Base-by-base conservation (phyloP, 2,329 filamentous ascomycete genomes). In the Fusarium staphyleae region DNA sequence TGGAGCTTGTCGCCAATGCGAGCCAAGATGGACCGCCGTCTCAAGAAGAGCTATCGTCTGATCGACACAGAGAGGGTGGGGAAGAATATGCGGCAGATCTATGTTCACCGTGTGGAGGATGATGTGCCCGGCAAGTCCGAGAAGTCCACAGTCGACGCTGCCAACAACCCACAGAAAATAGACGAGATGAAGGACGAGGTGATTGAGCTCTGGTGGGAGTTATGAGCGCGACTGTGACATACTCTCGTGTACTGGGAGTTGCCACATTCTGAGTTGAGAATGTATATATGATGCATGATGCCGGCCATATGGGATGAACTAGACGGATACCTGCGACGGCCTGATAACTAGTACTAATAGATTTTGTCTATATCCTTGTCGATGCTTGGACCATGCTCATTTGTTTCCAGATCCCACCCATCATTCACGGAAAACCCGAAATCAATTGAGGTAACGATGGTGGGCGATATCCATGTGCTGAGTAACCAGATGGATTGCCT, bases 1-100 rank as follows among this genome's bases (percentile, higher is more conserved):
- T 81, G 79, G 59, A 80, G 78, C 47, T 72, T 86, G 28, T 82
- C 81, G 1, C 82, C 82, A 0, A 72, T 85, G 48, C 74, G 79
- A 36, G 59, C 65, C 8, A 69, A 65, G 35, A 60, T 77, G 14
- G 57, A 65, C 2, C 58, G 63, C 11, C 69, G 72, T 1, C 67
- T 76, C 44, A 86, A 86, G 73, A 76, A 80, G 69, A 82, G 77
- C 46, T 85, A 80, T 52, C 66, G 68, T 10, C 68, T 87, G 5
- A 68, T 73, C 13, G 78, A 81, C 30, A 76, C 77, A 1, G 72
- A 77, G 32, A 58, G 74, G 9, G 72, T 77, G 26, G 70, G 70
- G 14, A 75, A 76, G 19, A 72, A 71, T 36, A 72, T 86, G 7
- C 76, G 77, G n/a, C 84, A 87, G 66, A 73, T 82, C 40, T 86